Percentiles rank a stretch among this genome's conserved stretches.
Conservation (phyloP, 2,329 filamentous ascomycete genomes). For the Colletotrichum sp. region DNA sequence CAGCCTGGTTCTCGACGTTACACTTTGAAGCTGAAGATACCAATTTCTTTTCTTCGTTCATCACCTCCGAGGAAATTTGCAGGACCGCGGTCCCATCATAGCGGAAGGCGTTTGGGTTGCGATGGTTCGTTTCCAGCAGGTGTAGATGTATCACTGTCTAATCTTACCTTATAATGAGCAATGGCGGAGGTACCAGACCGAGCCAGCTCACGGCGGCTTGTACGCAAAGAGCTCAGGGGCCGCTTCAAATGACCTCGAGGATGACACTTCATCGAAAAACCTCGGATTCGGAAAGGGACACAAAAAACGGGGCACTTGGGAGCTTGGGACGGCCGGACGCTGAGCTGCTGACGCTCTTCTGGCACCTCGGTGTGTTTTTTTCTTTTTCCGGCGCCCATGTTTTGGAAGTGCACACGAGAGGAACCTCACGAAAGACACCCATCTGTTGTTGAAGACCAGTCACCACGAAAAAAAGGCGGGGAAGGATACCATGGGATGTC, state of each 20-base stretch:
- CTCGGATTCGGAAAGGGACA: constrained; percentile 34
- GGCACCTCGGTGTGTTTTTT: constrained; percentile 1
- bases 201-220: constrained; percentile 18
- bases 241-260: constrained; percentile 16
- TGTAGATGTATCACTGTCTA: constrained; percentile 58
- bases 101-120: constrained; percentile 61
- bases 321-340: constrained; percentile 22
- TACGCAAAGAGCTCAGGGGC: constrained; percentile 26
- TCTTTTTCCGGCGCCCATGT: not conserved
- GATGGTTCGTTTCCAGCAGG: constrained; percentile 48
- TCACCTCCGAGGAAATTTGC: constrained; percentile 23
- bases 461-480: constrained; percentile 15
- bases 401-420: not conserved
- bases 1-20: constrained; percentile 95
- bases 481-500: constrained; percentile 17
- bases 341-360: constrained; percentile 20
- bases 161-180: constrained; percentile 49
- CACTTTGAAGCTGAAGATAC: constrained; percentile 58
- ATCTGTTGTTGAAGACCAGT: constrained; percentile 10
- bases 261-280: constrained; percentile 32
- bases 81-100: constrained; percentile 45
- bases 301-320: constrained; percentile 29
- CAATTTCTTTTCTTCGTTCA: constrained; percentile 34
- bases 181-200: constrained; percentile 18
- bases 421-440: constrained; percentile 4